A percentile compares a stretch with the other conserved stretches of the same genome.
phyloP scores from a whole-genome alignment of 805 yeast genomes.

The Metschnikowia lunata region DNA sequence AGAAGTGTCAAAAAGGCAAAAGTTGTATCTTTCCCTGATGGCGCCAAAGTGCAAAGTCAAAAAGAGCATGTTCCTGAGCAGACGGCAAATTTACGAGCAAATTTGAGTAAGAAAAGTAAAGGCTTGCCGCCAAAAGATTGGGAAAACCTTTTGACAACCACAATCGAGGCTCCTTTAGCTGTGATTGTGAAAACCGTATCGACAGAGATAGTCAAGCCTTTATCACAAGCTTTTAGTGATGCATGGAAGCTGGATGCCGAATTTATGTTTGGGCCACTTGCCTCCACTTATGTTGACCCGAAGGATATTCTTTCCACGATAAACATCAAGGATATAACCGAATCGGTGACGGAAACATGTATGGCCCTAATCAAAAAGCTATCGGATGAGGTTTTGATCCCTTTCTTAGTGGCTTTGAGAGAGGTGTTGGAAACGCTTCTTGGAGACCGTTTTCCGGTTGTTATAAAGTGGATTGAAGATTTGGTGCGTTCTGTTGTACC shows the following conservation, averaged over 20 bases:
- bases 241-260: neutral
- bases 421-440: neutral
- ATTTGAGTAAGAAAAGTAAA: neutral
- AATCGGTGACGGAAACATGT: slow-evolving; percentile 1
- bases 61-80: no score
- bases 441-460: neutral
- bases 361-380: slow-evolving; percentile 3
- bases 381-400: slow-evolving; percentile 1
- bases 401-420: slow-evolving; percentile 1
- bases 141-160: neutral
- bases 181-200: slow-evolving; percentile 2
- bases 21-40: no score
- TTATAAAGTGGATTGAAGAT: slow-evolving; percentile 1
- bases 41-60: no score
- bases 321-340: slow-evolving; percentile 3
- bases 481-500: slow-evolving; percentile 1
- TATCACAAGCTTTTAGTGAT: slow-evolving; percentile 1
- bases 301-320: slow-evolving; percentile 1
- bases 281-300: neutral
- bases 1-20: no score
- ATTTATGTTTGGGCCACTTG: slow-evolving; percentile 1
- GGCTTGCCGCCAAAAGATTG: neutral
- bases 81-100: no score
- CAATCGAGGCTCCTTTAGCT: slow-evolving; percentile 5
- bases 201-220: slow-evolving; percentile 2